Percentiles rank a stretch among this genome's conserved stretches.
Conservation (phyloP, 1,139 yeast genomes). For the Scheffersomyces illinoinensis region DNA sequence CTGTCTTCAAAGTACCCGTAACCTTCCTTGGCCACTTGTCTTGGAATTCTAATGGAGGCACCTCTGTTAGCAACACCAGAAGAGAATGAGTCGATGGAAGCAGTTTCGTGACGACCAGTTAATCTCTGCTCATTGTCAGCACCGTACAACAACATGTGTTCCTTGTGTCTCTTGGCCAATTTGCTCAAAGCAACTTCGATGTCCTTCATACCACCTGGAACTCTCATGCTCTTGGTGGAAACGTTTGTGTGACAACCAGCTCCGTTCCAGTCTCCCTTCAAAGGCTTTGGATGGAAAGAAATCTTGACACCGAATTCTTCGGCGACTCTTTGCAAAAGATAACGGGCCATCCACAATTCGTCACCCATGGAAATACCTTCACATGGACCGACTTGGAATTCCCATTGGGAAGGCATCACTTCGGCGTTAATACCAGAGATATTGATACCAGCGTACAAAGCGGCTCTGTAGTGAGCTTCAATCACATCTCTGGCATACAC, state of each 20-base stretch:
- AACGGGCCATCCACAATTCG: slow-evolving; percentile 94
- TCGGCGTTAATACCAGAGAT: slow-evolving; percentile 98
- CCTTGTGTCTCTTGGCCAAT: slow-evolving; percentile 94
- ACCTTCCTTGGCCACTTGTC: slow-evolving; percentile 97
- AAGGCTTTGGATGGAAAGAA: slow-evolving; percentile 98
- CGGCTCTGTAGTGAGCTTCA: slow-evolving; percentile 99
- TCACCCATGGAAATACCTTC: slow-evolving; percentile 96
- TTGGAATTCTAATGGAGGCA: slow-evolving; percentile 97
- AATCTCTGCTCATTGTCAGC: slow-evolving; percentile 91
- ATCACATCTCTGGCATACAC: slow-evolving; percentile 97
- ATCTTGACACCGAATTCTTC: slow-evolving; percentile 99
- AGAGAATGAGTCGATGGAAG: slow-evolving; percentile 85
- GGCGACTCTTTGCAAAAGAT: slow-evolving; percentile 88
- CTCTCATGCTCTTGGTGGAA: slow-evolving; percentile 88
- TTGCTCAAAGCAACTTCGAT: slow-evolving; percentile 92
- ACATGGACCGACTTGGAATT: slow-evolving; percentile 99
- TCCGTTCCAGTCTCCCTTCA: slow-evolving; percentile 99
- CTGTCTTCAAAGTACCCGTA: slow-evolving; percentile 99
- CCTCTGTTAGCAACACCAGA: slow-evolving; percentile 99
- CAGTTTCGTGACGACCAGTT: slow-evolving; percentile 98
- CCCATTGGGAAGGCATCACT: slow-evolving; percentile 99
- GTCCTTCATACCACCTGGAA: slow-evolving; percentile 92
- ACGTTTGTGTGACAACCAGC: slow-evolving; percentile 99
- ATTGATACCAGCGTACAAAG: slow-evolving; percentile 85
- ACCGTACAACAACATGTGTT: slow-evolving; percentile 95